Conservation (phyloP, 257 asterid genomes). For the Solanum medicagineum region DNA sequence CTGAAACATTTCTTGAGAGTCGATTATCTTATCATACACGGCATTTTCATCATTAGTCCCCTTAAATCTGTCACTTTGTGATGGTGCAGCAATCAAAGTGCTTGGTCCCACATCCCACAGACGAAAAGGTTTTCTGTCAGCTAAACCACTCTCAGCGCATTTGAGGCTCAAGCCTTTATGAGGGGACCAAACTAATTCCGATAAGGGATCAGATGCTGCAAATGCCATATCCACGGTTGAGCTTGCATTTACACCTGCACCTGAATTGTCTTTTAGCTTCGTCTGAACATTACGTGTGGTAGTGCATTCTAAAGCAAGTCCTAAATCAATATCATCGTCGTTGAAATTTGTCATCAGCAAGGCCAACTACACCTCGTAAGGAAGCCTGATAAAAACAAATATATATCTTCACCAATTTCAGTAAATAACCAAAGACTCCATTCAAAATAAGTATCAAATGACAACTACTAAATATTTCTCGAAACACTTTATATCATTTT, state of each 20-base stretch:
- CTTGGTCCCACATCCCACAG: conserved; percentile 27
- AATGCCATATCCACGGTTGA: conserved; percentile 28
- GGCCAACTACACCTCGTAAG: neutral
- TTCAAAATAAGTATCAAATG: neutral
- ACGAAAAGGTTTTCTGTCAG: conserved; percentile 21
- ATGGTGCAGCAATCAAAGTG: conserved; percentile 8
- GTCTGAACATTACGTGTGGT: conserved; percentile 9
- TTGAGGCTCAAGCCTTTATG: conserved; percentile 44
- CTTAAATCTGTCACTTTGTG: conserved; percentile 12
- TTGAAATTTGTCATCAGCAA: conserved; percentile 16
- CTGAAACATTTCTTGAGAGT: neutral
- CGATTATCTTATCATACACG: conserved; percentile 9
- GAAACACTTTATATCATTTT: neutral
- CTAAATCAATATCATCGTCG: conserved; percentile 27
- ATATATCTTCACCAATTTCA: neutral
- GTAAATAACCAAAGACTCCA: neutral
- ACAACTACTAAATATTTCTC: neutral
- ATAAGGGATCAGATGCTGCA: conserved; percentile 49
- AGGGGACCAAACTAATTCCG: conserved; percentile 77
- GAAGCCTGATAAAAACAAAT: conserved; percentile 8
- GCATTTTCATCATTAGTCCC: conserved; percentile 10
- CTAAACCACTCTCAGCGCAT: conserved; percentile 22
- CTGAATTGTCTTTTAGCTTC: conserved; percentile 16
- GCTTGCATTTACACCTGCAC: conserved; percentile 92
- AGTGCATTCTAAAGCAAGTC: conserved; percentile 35